phyloP scores from a whole-genome alignment of 345 rosid species.

The Bretschneidera sinensis region DNA sequence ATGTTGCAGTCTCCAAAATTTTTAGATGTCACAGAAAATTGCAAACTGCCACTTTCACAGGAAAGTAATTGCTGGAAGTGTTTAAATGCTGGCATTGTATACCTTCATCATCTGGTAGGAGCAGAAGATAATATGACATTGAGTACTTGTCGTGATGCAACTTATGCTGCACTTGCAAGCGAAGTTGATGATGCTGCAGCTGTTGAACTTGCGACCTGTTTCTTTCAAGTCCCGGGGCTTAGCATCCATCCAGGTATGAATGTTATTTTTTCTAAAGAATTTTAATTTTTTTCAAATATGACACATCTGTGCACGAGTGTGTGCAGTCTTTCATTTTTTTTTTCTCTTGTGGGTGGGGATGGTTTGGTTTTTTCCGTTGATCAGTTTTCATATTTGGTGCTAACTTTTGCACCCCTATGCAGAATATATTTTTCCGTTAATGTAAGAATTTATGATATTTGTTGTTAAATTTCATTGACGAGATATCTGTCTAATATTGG shows the following conservation, averaged over 20 bases:
- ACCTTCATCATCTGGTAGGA: slow-evolving; percentile 62
- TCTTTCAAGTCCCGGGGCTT: slow-evolving; percentile 78
- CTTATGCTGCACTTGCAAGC: slow-evolving; percentile 72
- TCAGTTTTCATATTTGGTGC: no score
- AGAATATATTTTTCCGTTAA: no score
- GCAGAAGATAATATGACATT: slow-evolving; percentile 54
- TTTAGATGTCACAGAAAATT: slow-evolving; percentile 51
- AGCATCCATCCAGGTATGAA: slow-evolving; percentile 44
- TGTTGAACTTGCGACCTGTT: slow-evolving; percentile 66
- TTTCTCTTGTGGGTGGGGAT: no score
- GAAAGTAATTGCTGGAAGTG: slow-evolving; percentile 63
- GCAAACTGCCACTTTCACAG: slow-evolving; percentile 50
- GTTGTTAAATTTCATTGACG: no score
- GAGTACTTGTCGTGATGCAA: slow-evolving; percentile 89
- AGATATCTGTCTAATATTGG: no score
- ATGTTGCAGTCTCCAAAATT: slow-evolving; percentile 74
- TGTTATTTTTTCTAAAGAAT: slow-evolving; percentile 5
- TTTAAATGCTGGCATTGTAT: slow-evolving; percentile 68
- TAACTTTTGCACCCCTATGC: no score
- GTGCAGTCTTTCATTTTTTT: no score
- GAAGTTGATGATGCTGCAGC: slow-evolving; percentile 59
- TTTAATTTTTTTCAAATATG: not conserved
- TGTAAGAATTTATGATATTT: no score
- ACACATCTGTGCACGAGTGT: no score
- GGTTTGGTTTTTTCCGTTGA: no score